Evolutionary conservation across 2,329 filamentous ascomycete genomes (phyloP).

Genomic region (Penicillium capsulatum): DNA sequence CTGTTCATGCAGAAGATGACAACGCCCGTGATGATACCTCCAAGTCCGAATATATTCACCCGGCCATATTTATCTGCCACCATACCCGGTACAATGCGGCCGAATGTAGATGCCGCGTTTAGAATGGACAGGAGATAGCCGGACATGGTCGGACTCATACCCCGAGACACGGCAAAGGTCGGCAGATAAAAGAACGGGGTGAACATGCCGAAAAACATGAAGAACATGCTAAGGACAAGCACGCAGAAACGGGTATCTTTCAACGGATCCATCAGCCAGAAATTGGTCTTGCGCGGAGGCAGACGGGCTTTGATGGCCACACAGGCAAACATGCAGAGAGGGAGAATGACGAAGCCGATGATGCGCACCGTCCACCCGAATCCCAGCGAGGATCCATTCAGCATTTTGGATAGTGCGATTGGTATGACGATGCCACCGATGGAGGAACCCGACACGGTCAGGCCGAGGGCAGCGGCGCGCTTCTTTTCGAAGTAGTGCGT

Average conservation of each 20-base stretch:
- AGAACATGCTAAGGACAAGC: slow-evolving; percentile 19
- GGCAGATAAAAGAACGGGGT: slow-evolving; percentile 32
- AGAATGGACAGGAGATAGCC: slow-evolving; percentile 64
- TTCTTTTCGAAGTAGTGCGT: slow-evolving; percentile 49
- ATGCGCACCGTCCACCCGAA: slow-evolving; percentile 42
- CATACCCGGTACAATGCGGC: slow-evolving; percentile 53
- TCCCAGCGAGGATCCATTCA: slow-evolving; percentile 42
- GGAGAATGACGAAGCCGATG: slow-evolving; percentile 45
- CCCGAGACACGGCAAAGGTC: slow-evolving; percentile 27
- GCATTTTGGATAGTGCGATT: slow-evolving; percentile 46
- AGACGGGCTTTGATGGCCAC: slow-evolving; percentile 22
- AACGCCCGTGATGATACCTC: slow-evolving; percentile 36
- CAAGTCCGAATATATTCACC: slow-evolving; percentile 21
- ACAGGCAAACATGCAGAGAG: slow-evolving; percentile 40
- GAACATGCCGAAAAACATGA: slow-evolving; percentile 29
- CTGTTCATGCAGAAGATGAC: slow-evolving; percentile 34
- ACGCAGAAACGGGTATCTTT: slow-evolving; percentile 22
- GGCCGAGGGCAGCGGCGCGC: slow-evolving; percentile 46
- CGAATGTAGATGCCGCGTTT: slow-evolving; percentile 56
- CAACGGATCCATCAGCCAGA: slow-evolving; percentile 20
- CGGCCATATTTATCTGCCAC: slow-evolving; percentile 47
- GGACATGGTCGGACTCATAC: slow-evolving; percentile 49
- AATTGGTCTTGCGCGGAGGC: slow-evolving; percentile 21
- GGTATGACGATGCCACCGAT: slow-evolving; percentile 53
- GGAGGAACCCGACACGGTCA: slow-evolving; percentile 46